Evolutionary conservation across 169 alveolate genomes (phyloP).

Genomic region (Plasmodium gonderi): DNA sequence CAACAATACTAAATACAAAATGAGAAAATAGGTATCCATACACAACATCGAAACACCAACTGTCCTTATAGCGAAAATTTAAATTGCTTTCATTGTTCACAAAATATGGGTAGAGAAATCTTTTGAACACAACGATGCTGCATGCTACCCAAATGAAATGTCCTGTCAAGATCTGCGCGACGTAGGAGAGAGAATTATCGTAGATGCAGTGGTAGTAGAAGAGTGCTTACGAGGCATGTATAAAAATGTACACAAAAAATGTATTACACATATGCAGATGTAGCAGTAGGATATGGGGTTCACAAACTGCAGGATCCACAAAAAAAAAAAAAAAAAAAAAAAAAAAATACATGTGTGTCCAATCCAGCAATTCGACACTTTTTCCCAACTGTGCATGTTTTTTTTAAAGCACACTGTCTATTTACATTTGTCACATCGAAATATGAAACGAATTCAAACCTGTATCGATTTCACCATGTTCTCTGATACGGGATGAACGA

Average conservation of each 20-base stretch:
- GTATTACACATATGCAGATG: too few relatives aligned
- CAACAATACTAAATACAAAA: slow-evolving; percentile 42
- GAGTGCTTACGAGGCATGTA: too few relatives aligned
- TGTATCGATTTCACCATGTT: slow-evolving; percentile 55
- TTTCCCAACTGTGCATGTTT: background rate
- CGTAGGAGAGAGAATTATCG: background rate
- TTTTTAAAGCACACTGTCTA: background rate
- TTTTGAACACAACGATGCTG: slow-evolving; percentile 8
- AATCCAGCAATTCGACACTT: background rate
- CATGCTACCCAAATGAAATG: slow-evolving; percentile 71
- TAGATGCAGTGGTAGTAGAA: too few relatives aligned
- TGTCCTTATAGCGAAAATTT: slow-evolving; percentile 44
- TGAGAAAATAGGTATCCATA: slow-evolving; percentile 63
- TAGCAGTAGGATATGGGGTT: too few relatives aligned
- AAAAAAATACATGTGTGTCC: background rate
- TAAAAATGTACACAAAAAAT: background rate
- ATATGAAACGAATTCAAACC: background rate
- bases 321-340: background rate
- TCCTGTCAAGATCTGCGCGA: slow-evolving; percentile 38
- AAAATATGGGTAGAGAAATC: slow-evolving; percentile 50
- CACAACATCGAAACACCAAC: slow-evolving; percentile 35
- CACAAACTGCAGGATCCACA: too few relatives aligned
- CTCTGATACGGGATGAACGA: background rate
- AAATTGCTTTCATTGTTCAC: slow-evolving; percentile 37
- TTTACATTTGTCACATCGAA: background rate